Base-by-base conservation (phyloP, 2,329 filamentous ascomycete genomes). In the Fusarium sp. region DNA sequence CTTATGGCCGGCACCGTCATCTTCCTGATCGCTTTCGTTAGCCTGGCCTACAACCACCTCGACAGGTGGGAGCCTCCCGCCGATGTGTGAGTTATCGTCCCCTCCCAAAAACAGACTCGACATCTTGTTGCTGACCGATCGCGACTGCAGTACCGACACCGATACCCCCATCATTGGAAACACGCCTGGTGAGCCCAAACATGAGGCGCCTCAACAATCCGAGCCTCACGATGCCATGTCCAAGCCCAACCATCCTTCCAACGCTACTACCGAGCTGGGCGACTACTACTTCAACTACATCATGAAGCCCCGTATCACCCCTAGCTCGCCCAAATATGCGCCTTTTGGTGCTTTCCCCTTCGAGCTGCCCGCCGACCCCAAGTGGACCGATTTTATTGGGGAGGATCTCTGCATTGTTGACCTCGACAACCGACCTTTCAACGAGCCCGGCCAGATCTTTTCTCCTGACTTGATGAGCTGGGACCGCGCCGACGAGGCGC, bases 391-490 rank as follows among this genome's bases (percentile, higher is more conserved):
- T 35, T 52, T 67, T 9, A 61, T 80, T 35, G 74, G 76, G 47
- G 69, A 77, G 61, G 71, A 77, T 3, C 65, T 80, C 8, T 79
- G 77, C 74, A 79, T 80, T 60, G 77, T 80, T 60, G 78, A 80
- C 53, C 70, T 80, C 41, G 78, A 80, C 65, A 78, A 75, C 64
- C 76, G 78, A 27, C 66, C 68, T 3, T 79, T 79, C 49, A 62
- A 72, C 44, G 66, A 68, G 39, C 57, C 73, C 4, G 73, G 74
- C 27, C 69, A 75, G 61, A 68, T 79, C 37, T 80, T 78, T 45
- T 70, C 71, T 6, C 61, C 71, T 1, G 43, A 66, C 0, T 42
- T 67, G 39, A 78, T 79, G 70, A 70, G 64, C 51, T 79, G 77
- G 76, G 68, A 75, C 25, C 62, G 73, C 15, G 53, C 70, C 11